A percentile compares a stretch with the other conserved stretches of the same genome.
These are phyloP conservation scores for Centaurea solstitialis DNA, from an alignment of 129 eudicot genomes.

Conservation along the genomic window DNA sequence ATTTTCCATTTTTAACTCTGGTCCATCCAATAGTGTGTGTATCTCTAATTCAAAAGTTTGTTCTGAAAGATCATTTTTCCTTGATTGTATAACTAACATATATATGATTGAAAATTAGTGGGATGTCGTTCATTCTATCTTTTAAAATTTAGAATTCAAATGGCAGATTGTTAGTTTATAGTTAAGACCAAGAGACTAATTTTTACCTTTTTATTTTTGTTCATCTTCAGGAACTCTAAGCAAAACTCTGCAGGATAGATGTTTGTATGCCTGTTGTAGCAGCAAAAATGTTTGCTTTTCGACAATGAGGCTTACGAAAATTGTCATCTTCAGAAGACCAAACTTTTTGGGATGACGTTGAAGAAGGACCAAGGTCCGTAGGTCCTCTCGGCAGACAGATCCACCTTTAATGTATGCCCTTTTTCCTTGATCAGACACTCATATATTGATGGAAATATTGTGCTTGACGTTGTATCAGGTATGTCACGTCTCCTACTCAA, in stretches of 20 bases:
- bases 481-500: conserved; percentile 11
- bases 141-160: neutral
- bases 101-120: neutral
- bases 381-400: conserved; percentile 84
- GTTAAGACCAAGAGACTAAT: conserved; percentile 5
- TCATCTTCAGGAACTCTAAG: conserved; percentile 76
- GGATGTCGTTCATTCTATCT: neutral
- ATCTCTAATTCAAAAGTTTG: neutral
- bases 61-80: neutral
- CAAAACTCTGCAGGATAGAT: conserved; percentile 66
- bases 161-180: neutral
- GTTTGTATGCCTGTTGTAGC: conserved; percentile 57
- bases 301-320: conserved; percentile 90
- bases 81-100: neutral
- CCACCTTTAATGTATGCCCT: no score
- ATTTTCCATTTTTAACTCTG: neutral
- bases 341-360: conserved; percentile 96
- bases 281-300: conserved; percentile 93
- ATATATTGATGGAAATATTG: neutral
- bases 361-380: conserved; percentile 91
- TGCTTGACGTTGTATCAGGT: neutral
- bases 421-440: neutral
- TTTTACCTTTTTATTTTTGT: neutral
- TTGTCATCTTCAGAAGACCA: conserved; percentile 95
- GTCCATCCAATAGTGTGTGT: neutral